Conservation (phyloP, 2,329 filamentous ascomycete species). For the Emydomyces testavorans region DNA sequence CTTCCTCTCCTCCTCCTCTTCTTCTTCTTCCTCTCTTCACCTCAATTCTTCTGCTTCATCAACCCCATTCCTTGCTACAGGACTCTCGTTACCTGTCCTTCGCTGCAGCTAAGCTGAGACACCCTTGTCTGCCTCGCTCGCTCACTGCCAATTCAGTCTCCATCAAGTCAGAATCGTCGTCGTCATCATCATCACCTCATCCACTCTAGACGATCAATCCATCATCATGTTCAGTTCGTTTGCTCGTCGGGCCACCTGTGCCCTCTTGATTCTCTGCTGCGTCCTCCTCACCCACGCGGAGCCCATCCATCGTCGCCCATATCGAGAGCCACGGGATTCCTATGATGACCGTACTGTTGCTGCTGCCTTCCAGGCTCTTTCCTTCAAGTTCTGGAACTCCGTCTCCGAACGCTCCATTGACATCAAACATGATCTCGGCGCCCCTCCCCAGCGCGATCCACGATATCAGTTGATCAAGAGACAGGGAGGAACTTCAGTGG, state of each 20-base stretch:
- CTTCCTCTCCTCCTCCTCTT: not conserved
- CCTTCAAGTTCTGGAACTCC: conserved; percentile 12
- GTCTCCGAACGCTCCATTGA: conserved; percentile 2
- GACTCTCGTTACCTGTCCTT: not conserved
- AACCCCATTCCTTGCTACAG: no score
- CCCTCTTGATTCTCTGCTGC: conserved; percentile 6
- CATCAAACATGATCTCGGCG: conserved; percentile 7
- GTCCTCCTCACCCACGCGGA: conserved; percentile 8
- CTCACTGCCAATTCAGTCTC: not conserved
- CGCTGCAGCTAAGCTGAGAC: not conserved
- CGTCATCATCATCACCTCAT: not conserved
- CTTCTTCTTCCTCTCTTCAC: not conserved
- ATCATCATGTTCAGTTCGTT: conserved; percentile 11
- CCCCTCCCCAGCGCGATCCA: conserved; percentile 2
- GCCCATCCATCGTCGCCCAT: conserved; percentile 9
- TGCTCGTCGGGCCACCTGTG: not conserved
- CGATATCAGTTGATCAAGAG: conserved; percentile 14
- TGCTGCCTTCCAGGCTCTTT: conserved; percentile 9
- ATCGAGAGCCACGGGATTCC: conserved; percentile 3
- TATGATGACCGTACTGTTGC: conserved; percentile 6
- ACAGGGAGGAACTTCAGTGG: conserved; percentile 11
- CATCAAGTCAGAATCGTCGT: no score
- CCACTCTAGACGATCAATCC: not conserved
- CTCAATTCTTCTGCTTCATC: not conserved
- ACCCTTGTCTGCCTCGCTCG: not conserved